phyloP scores from a whole-genome alignment of 1,284 basidiomycete species.

The Phellinidium pouzarii region DNA sequence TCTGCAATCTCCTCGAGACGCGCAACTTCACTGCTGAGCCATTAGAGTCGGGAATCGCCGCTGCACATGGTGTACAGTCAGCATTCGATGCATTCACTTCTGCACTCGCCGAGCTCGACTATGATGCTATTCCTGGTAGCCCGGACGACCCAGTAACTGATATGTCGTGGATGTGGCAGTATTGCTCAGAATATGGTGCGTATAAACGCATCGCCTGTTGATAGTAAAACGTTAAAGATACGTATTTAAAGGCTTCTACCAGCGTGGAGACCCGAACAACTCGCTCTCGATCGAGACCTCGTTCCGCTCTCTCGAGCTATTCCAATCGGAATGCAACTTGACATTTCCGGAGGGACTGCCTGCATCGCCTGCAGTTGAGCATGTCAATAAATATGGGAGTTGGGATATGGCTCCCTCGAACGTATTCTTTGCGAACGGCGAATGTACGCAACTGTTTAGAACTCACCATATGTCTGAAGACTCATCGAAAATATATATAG shows the following conservation, averaged over 20 bases:
- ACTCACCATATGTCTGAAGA: not conserved
- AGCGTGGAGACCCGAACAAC: conserved; percentile 39
- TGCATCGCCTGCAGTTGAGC: conserved; percentile 34
- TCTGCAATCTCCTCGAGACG: conserved; percentile 43
- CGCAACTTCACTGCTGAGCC: conserved; percentile 34
- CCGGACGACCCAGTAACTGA: conserved; percentile 38
- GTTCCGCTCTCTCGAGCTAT: conserved; percentile 37
- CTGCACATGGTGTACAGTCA: conserved; percentile 28
- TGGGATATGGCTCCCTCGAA: conserved; percentile 46
- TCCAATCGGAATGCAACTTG: conserved; percentile 38
- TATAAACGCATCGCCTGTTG: not conserved
- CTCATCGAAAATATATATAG: conserved; percentile 22
- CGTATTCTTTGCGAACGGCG: conserved; percentile 43
- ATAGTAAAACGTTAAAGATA: not conserved
- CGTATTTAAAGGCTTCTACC: conserved; percentile 37
- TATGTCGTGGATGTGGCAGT: conserved; percentile 46
- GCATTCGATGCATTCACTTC: conserved; percentile 37
- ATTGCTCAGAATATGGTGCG: conserved; percentile 47
- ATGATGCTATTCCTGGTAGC: conserved; percentile 36
- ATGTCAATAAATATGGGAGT: conserved; percentile 43
- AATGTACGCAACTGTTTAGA: conserved; percentile 31
- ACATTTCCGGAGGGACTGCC: conserved; percentile 34
- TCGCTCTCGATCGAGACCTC: conserved; percentile 42
- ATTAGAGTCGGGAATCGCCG: conserved; percentile 33
- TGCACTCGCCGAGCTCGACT: conserved; percentile 39